These are phyloP conservation scores for Hyphopichia homilentoma DNA, from an alignment of 805 yeast genomes.

Conservation along the genomic window DNA sequence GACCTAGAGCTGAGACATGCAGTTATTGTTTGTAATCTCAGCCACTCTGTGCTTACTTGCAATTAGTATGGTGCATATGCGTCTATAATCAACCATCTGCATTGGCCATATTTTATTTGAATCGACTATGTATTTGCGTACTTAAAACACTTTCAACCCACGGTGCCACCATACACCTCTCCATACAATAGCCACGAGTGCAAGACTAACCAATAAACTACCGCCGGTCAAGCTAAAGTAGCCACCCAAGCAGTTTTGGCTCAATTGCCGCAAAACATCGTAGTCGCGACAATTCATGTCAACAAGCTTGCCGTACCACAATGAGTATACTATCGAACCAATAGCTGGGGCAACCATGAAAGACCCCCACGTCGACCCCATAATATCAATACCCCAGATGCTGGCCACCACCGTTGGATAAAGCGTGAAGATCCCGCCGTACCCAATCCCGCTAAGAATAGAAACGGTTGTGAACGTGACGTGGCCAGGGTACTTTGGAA, in stretches of 20 bases:
- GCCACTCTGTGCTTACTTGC: too few species aligned
- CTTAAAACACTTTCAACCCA: conserved; percentile 24
- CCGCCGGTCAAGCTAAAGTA: conserved; percentile 26
- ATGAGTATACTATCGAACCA: conserved; percentile 67
- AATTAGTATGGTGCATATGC: too few species aligned
- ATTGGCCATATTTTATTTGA: neutral
- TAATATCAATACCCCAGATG: conserved; percentile 82
- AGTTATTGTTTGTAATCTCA: too few species aligned
- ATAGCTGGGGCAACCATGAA: conserved; percentile 87
- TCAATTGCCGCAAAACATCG: conserved; percentile 1
- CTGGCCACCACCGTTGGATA: conserved; percentile 81
- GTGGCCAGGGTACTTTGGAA: conserved; percentile 11
- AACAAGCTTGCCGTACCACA: conserved; percentile 62
- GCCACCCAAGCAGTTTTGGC: conserved; percentile 17
- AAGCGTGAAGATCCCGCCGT: conserved; percentile 83
- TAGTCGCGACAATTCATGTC: conserved; percentile 38
- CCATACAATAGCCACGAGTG: conserved; percentile 24
- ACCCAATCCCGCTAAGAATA: conserved; percentile 59
- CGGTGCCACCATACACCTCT: conserved; percentile 26
- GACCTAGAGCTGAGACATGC: too few species aligned
- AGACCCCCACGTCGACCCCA: conserved; percentile 92
- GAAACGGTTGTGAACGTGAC: conserved; percentile 28
- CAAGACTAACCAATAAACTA: conserved; percentile 22
- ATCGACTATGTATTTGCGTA: neutral
- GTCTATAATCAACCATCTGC: neutral